Evolutionary conservation across 1,284 basidiomycete species (phyloP), one percentile per base, ranked within the genome.

Genomic region (Tetrapyrgos nigripes): DNA sequence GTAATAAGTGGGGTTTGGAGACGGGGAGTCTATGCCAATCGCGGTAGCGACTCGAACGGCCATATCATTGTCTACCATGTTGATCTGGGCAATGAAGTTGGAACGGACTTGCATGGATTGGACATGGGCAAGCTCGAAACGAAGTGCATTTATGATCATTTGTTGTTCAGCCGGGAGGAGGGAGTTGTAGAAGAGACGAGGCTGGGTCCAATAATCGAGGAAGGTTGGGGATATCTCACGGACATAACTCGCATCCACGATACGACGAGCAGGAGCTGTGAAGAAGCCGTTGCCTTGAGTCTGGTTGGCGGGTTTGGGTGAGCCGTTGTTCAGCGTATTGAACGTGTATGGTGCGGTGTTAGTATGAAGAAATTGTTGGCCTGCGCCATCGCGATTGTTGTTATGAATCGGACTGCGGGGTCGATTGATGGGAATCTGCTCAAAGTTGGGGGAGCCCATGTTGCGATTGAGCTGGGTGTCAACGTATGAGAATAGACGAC

Each of bases 381-480:
- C 33, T 3, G 55, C 55, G 24, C 55, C 55, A 44, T 57, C 48
- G 13, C 55, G 55, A 40, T 50, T 50, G 35, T 50, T 50, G 48
- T 57, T 57, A 37, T 57, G 55, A 44, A 28, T 26, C 4, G 14
- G 37, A 40, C 37, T 40, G n/a, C 40, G 55, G 13, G 48, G 37
- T 29, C 48, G 55, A 27, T 50, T 57, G 37, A 57, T 57, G 9
- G 55, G 55, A 24, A 57, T 50, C 23, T 50, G 48, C 26, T 50
- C 55, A 33, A 57, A 57, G 27, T 57, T 57, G 17, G 55, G 55
- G n/a, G 35, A 44, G 9, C 55, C 55, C 55, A 57, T 57, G 35
- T 49, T 49, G 8, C 48, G 33, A 23, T 57, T 57, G 48, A 57
- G 55, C 26, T 57, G 55, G 10, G 56, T 58, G 37, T 58, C 56